These are phyloP conservation scores for Debaryomyces udenii DNA, from an alignment of 1,139 yeast species.

Conservation along the genomic window DNA sequence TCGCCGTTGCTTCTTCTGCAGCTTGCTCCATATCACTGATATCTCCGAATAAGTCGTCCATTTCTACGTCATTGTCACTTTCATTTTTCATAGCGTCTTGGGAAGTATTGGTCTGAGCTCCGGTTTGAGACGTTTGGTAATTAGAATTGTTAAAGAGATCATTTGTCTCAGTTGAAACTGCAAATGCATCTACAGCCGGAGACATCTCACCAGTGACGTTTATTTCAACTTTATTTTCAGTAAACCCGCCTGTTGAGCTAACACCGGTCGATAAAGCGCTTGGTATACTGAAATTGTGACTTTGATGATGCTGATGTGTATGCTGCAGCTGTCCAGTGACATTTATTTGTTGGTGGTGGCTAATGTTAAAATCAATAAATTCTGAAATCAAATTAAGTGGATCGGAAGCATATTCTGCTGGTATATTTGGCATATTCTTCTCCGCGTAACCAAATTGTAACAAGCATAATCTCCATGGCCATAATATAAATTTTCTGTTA, in stretches of 20 bases:
- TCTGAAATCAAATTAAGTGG: slow-evolving; percentile 41
- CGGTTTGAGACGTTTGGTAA: background rate
- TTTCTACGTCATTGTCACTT: slow-evolving; percentile 30
- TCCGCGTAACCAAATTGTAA: slow-evolving; percentile 50
- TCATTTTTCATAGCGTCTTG: slow-evolving; percentile 10
- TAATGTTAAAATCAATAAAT: slow-evolving; percentile 39
- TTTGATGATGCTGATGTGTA: slow-evolving; percentile 15
- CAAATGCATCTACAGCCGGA: slow-evolving; percentile 27
- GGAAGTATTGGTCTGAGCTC: slow-evolving; percentile 14
- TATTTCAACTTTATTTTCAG: slow-evolving; percentile 17
- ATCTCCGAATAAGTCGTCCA: slow-evolving; percentile 49
- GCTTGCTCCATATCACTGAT: slow-evolving; percentile 32
- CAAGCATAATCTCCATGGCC: slow-evolving; percentile 73
- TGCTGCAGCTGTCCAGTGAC: slow-evolving; percentile 12
- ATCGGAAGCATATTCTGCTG: slow-evolving; percentile 20
- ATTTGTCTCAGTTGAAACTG: slow-evolving; percentile 22
- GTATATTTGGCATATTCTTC: slow-evolving; percentile 23
- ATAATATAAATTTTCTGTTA: slow-evolving; percentile 60
- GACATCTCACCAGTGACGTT: slow-evolving; percentile 17
- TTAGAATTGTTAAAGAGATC: slow-evolving; percentile 24
- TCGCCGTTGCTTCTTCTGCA: slow-evolving; percentile 13
- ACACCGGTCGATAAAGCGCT: slow-evolving; percentile 32
- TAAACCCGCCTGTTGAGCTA: slow-evolving; percentile 27
- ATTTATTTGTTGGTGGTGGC: slow-evolving; percentile 20
- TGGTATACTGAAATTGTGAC: slow-evolving; percentile 27